Conservation (phyloP, 1,139 yeast species). For the Groenewaldozyma auringiensis region DNA sequence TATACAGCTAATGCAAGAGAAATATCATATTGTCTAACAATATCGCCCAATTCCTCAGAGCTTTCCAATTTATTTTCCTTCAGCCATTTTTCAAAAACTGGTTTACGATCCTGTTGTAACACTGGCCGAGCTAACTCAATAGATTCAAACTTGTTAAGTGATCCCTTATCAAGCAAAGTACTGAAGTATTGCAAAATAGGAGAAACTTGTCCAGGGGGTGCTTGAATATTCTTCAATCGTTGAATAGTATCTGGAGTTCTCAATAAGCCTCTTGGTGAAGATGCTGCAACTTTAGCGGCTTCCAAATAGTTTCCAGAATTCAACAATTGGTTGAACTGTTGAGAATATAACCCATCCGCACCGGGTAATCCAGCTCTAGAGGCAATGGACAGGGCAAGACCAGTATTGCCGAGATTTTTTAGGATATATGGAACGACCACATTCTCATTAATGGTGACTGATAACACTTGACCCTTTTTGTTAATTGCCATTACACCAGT, state of each 20-base stretch:
- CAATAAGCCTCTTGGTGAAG: constrained; percentile 70
- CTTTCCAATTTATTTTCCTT: constrained; percentile 89
- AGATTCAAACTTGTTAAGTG: constrained; percentile 88
- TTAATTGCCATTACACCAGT: constrained; percentile 90
- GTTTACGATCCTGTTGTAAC: constrained; percentile 90
- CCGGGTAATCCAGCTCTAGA: constrained; percentile 97
- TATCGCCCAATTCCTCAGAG: constrained; percentile 95
- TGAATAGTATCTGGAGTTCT: constrained; percentile 94
- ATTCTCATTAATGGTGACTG: constrained; percentile 81
- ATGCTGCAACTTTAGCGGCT: constrained; percentile 97
- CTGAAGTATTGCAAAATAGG: constrained; percentile 93
- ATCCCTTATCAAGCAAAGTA: constrained; percentile 84
- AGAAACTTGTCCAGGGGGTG: constrained; percentile 93
- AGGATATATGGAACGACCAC: constrained; percentile 86
- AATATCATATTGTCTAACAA: constrained; percentile 80
- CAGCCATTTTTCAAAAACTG: constrained; percentile 91
- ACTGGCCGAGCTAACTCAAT: constrained; percentile 94
- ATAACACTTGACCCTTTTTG: constrained; percentile 90
- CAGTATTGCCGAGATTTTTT: constrained; percentile 77
- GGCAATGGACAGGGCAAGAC: constrained; percentile 80
- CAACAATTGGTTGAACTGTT: constrained; percentile 82
- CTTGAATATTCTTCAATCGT: constrained; percentile 82
- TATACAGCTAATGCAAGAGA: constrained; percentile 88
- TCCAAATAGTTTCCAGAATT: constrained; percentile 80
- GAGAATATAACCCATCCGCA: constrained; percentile 84